Evolutionary conservation across 139 green algal genomes (phyloP), one percentile per base, ranked within the genome.

Genomic region (Chlorella sorokiniana): DNA sequence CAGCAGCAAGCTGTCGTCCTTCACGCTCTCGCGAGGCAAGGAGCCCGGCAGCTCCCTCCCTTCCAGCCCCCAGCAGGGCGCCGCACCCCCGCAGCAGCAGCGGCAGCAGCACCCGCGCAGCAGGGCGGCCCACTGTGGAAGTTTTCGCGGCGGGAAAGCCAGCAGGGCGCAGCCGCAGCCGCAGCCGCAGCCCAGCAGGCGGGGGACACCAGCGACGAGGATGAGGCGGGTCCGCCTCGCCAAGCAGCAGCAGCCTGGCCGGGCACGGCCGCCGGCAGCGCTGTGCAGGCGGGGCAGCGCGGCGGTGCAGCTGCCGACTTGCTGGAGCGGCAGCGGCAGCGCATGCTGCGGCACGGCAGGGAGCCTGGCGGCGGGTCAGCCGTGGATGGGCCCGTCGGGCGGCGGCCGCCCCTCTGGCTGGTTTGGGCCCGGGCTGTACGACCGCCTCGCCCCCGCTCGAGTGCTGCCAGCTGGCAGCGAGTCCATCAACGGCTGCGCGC

Each of bases 311-410:
- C 52, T 48, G 79, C 70, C 33, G 73, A 44, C 25, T 48, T 84
- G 42, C 61, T 85, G 41, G 64, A 81, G 56, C 72, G 84, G n/a
- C 70, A 86, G 80, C 80, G 73, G 38, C 86, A 74, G 71, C 42
- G 67, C 44, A 64, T 73, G 83, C 79, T 82, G 70, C 22, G 31
- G 4, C 44, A 22, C 44, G 68, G 59, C 45, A 42, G 81, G 48
- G 79, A 73, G 59, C 69, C 56, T 44, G 10, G n/a, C 18, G 25
- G 38, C 33, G 27, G n/a, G 27, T 76, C 64, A 22, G 62, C 75
- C 38, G 44, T 40, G 20, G 59, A 31, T 1, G 31, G 2, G 35
- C 9, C 48, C 79, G 10, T 69, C 4, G 25, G 38, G 29, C 67
- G 7, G 52, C 29, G 65, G 16, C 25, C 9, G 33, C 31, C 18